These are phyloP conservation scores for Ogataea naganishii DNA, from an alignment of 805 yeast species.

Conservation along the genomic window DNA sequence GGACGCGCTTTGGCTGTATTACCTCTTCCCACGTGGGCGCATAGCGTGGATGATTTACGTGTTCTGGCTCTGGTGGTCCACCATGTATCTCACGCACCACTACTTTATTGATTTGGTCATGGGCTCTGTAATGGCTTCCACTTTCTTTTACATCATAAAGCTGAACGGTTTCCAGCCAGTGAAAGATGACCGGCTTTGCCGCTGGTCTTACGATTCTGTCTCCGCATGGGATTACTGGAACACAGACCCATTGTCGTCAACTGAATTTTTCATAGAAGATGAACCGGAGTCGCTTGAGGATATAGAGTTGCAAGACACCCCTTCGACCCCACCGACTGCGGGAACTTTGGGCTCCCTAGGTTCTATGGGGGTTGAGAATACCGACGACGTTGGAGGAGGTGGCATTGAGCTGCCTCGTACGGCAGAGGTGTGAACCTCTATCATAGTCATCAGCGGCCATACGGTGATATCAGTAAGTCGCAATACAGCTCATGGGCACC, in stretches of 20 bases:
- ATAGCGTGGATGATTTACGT: slow-evolving; percentile 70
- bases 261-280: too few species aligned
- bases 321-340: too few species aligned
- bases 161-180: slow-evolving; percentile 51
- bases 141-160: slow-evolving; percentile 62
- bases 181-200: slow-evolving; percentile 39
- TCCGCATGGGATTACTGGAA: slow-evolving; percentile 4
- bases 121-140: slow-evolving; percentile 79
- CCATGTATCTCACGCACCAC: slow-evolving; percentile 96
- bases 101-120: slow-evolving; percentile 88
- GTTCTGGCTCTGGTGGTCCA: slow-evolving; percentile 96
- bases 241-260: slow-evolving; percentile 18
- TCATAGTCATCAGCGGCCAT: too few species aligned
- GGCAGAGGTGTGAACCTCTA: too few species aligned
- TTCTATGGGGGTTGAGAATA: too few species aligned
- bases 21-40: slow-evolving; percentile 66
- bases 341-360: too few species aligned
- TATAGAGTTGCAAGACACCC: too few species aligned
- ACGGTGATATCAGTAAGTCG: too few species aligned
- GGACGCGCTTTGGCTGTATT: slow-evolving; percentile 81
- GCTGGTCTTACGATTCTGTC: slow-evolving; percentile 23
- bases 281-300: too few species aligned
- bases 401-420: too few species aligned
- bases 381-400: too few species aligned
- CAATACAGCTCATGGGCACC: too few species aligned